These are phyloP conservation scores for Vishniacozyma victoriae DNA, from an alignment of 768 basidiomycete genomes.

Conservation along the genomic window DNA sequence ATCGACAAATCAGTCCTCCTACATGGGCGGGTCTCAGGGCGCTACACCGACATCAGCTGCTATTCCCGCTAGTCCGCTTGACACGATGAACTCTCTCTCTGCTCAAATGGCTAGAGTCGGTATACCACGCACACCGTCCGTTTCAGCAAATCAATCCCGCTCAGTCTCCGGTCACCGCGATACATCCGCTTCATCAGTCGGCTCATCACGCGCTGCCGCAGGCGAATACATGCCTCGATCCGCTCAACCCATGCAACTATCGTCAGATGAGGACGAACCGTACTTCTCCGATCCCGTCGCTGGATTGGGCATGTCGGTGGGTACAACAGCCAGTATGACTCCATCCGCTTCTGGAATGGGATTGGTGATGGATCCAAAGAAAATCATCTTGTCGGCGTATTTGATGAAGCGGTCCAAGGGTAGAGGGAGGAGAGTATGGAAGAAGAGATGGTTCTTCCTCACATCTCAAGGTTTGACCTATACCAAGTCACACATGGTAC, in stretches of 20 bases:
- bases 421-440: conserved; percentile 85
- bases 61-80: conserved; percentile 16
- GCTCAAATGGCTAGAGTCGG: conserved; percentile 17
- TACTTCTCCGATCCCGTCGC: conserved; percentile 18
- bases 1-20: not conserved
- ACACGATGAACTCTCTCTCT: conserved; percentile 15
- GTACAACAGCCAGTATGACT: not conserved
- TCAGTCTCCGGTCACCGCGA: conserved; percentile 20
- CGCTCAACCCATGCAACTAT: not conserved
- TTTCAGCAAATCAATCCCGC: not conserved
- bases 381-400: conserved; percentile 80
- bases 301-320: not conserved
- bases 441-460: conserved; percentile 96
- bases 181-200: conserved; percentile 18
- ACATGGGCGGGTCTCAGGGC: not conserved
- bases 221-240: conserved; percentile 7
- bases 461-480: conserved; percentile 82
- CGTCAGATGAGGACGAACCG: conserved; percentile 19
- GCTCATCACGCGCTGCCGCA: conserved; percentile 4
- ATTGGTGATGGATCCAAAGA: conserved; percentile 59
- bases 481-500: conserved; percentile 88
- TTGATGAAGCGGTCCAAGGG: conserved; percentile 81
- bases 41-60: not conserved
- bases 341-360: conserved; percentile 3
- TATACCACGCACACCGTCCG: conserved; percentile 5